Base-by-base conservation (phyloP, 23 red algal species). In the Chondrus crispus region DNA sequence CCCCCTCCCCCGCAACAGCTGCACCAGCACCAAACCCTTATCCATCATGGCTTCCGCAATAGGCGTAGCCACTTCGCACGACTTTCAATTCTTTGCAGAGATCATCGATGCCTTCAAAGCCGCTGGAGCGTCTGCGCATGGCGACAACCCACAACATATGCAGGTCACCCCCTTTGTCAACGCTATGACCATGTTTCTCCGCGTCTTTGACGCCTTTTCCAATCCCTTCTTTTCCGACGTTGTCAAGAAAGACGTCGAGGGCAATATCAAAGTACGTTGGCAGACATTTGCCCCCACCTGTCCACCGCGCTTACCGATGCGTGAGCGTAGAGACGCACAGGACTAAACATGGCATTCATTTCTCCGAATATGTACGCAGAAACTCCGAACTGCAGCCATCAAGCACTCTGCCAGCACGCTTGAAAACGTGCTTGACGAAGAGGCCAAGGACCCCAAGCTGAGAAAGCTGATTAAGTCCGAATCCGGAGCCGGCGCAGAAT, bases 171-270 rank as follows among this genome's bases (percentile, higher is more conserved):
- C 54, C 32, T 92, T 92, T 48, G 58, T 84, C 41, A 62, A 82
- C 43, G 89, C 89, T 20, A 92, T 92, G 89, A 92, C 89, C 42
- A 82, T 84, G 77, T 92, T 92, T 40, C 89, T 92, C 20, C 89
- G 89, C 48, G 62, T 92, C 53, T 92, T 92, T 55, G 89, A 92
- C 41, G 89, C 89, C 4, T 73, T 92, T 29, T 55, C 89, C 44
- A 84, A 82, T 24, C 87, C 87, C 35, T 90, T 90, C 40, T 84
- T 92, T 62, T 82, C 77, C 57, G 89, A 92, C 33, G 54, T 92
- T 55, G 89, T 92, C 5, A 92, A 92, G 54, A 92, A 92, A 62
- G 89, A 92, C 58, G 79, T 92, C 29, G 20, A 55, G 5, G 89
- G 89, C 3, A 92, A 92, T 52, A 92, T 92, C 58, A 79, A 83